phyloP scores from a whole-genome alignment of 2,329 filamentous ascomycete species.

The Hypoxylon sp. region DNA sequence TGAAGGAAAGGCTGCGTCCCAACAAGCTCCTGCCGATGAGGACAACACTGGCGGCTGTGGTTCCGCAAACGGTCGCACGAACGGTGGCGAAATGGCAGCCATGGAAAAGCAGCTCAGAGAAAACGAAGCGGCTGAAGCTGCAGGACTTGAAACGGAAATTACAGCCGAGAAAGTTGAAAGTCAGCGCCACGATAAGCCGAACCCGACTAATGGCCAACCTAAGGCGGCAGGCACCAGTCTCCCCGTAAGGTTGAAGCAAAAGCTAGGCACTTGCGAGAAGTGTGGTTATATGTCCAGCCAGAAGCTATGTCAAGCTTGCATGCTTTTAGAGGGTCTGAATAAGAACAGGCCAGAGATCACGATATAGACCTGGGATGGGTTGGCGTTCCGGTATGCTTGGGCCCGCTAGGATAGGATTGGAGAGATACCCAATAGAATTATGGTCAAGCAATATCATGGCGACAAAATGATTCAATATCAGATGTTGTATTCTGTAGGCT shows the following conservation, averaged over 20 bases:
- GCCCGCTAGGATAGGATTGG: conserved; percentile 35
- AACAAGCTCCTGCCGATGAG: conserved; percentile 55
- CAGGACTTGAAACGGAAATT: conserved; percentile 76
- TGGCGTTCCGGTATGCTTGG: conserved; percentile 34
- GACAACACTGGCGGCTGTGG: conserved; percentile 81
- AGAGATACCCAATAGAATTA: conserved; percentile 45
- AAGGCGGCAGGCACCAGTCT: conserved; percentile 44
- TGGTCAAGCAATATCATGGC: conserved; percentile 12
- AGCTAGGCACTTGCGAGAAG: conserved; percentile 83
- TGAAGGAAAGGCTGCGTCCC: conserved; percentile 57
- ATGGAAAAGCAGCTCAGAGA: conserved; percentile 81
- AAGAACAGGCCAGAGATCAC: conserved; percentile 76
- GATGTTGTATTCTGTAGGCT: conserved; percentile 43
- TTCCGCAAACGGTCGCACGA: conserved; percentile 73
- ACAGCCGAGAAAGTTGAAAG: conserved; percentile 55
- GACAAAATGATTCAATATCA: conserved; percentile 38
- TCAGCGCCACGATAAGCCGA: conserved; percentile 53
- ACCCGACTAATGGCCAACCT: conserved; percentile 54
- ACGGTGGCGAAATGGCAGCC: conserved; percentile 82
- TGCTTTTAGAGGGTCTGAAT: conserved; percentile 89
- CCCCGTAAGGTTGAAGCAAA: conserved; percentile 69
- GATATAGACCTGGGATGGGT: conserved; percentile 57
- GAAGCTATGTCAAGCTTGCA: conserved; percentile 92
- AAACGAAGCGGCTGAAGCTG: conserved; percentile 71
- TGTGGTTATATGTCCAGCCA: conserved; percentile 98